phyloP scores from a whole-genome alignment of 495 filamentous ascomycete genomes.

The Viridothelium virens region DNA sequence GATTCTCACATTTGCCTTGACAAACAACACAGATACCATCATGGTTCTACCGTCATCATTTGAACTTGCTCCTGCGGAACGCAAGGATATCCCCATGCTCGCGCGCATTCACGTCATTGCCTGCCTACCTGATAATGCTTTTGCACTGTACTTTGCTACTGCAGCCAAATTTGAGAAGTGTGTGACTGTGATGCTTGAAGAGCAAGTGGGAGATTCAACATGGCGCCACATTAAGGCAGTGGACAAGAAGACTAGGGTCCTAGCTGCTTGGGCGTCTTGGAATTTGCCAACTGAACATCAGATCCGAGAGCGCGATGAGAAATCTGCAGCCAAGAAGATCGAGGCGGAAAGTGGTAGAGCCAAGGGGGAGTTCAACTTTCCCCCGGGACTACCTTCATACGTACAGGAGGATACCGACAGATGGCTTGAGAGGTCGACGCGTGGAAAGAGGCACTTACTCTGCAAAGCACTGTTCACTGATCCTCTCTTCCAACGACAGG shows the following conservation, averaged over 20 bases:
- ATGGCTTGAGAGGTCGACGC: not conserved
- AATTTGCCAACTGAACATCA: slow-evolving; percentile 13
- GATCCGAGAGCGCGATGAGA: slow-evolving; percentile 13
- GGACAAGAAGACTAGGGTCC: slow-evolving; percentile 13
- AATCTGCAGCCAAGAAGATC: slow-evolving; percentile 3
- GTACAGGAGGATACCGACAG: not conserved
- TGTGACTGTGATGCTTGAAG: slow-evolving; percentile 19
- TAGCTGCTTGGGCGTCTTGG: slow-evolving; percentile 19
- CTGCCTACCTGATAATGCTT: slow-evolving; percentile 19
- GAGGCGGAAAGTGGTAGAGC: not conserved
- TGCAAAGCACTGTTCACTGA: not conserved
- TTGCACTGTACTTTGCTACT: slow-evolving; percentile 14
- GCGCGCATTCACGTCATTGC: slow-evolving; percentile 16
- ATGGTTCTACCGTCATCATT: not conserved
- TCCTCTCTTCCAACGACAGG: not conserved
- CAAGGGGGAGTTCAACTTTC: not conserved
- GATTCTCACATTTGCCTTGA: not conserved
- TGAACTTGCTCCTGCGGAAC: slow-evolving; percentile 8
- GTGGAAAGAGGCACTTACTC: not conserved
- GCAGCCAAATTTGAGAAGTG: slow-evolving; percentile 13
- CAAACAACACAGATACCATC: not conserved
- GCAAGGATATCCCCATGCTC: slow-evolving; percentile 14
- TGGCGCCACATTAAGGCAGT: slow-evolving; percentile 19
- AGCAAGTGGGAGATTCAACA: slow-evolving; percentile 14
- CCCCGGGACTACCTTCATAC: not conserved